These are phyloP conservation scores for Dothidotthia symphoricarpi DNA, from an alignment of 2,329 filamentous ascomycete species.

Conservation along the genomic window DNA sequence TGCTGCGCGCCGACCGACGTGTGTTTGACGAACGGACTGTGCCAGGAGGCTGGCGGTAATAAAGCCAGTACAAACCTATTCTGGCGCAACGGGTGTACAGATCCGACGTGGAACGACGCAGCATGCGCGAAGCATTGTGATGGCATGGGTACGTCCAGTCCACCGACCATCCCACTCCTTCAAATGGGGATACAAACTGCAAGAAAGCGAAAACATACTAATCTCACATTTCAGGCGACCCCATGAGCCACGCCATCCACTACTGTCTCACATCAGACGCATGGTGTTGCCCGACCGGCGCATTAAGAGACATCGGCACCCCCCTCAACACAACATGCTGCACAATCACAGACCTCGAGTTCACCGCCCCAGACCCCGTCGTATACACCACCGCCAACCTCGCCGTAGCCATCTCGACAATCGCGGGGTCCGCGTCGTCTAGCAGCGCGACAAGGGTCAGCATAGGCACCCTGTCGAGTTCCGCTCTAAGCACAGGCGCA, in stretches of 20 bases:
- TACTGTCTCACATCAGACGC: constrained; percentile 1
- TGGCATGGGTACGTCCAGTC: constrained; percentile 3
- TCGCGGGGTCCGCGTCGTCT: too few relatives aligned
- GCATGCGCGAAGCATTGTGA: constrained; percentile 12
- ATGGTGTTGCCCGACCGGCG: constrained; percentile 1
- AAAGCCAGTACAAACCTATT: constrained; percentile 10
- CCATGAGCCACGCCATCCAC: not conserved
- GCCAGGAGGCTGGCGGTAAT: constrained; percentile 2
- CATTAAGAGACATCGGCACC: not conserved
- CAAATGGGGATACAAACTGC: too few relatives aligned
- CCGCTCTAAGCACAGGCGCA: too few relatives aligned
- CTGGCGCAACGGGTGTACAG: constrained; percentile 16
- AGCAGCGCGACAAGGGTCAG: too few relatives aligned
- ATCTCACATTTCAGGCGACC: not conserved
- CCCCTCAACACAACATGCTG: constrained; percentile 3
- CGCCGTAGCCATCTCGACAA: not conserved
- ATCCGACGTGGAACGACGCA: constrained; percentile 8
- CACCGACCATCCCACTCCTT: too few relatives aligned
- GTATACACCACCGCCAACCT: constrained; percentile 1
- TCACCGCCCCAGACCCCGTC: not conserved
- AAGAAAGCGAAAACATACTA: too few relatives aligned
- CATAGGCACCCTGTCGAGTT: too few relatives aligned
- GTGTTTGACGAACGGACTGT: constrained; percentile 16
- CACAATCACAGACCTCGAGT: not conserved
- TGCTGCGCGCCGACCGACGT: constrained; percentile 11